These are phyloP conservation scores for Aspergillus oerlinghausenensis DNA, from an alignment of 2,329 filamentous ascomycete genomes.

Conservation along the genomic window DNA sequence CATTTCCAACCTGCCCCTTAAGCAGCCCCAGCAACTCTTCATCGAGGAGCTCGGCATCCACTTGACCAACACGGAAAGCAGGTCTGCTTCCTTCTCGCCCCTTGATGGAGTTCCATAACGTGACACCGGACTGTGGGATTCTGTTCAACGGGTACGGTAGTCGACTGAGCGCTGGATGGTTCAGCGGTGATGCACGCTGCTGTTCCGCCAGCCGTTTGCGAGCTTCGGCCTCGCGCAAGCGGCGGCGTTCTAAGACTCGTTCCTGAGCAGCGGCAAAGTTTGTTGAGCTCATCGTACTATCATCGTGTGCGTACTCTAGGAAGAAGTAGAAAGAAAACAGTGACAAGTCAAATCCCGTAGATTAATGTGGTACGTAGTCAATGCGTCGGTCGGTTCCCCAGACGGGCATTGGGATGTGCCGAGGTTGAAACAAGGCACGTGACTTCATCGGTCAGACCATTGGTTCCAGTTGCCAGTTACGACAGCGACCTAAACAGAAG, in stretches of 20 bases:
- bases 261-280: conserved; percentile 87
- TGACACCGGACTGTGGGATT: conserved; percentile 41
- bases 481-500: background rate
- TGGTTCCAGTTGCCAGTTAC: background rate
- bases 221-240: conserved; percentile 65
- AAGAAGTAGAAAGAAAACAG: background rate
- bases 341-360: conserved; percentile 6
- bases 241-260: conserved; percentile 75
- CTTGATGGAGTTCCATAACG: conserved; percentile 65
- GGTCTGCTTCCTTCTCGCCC: conserved; percentile 76
- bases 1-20: conserved; percentile 80
- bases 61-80: conserved; percentile 88
- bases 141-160: conserved; percentile 61
- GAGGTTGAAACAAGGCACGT: conserved; percentile 14
- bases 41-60: conserved; percentile 91
- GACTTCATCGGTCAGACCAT: background rate
- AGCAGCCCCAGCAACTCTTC: conserved; percentile 86
- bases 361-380: conserved; percentile 1
- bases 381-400: conserved; percentile 16
- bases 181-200: conserved; percentile 45
- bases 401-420: conserved; percentile 11
- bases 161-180: conserved; percentile 52
- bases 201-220: conserved; percentile 50
- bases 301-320: conserved; percentile 24
- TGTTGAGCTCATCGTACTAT: conserved; percentile 49